These are phyloP conservation scores for Pythium volutum DNA, from an alignment of 352 stramenopile genomes.

Conservation along the genomic window DNA sequence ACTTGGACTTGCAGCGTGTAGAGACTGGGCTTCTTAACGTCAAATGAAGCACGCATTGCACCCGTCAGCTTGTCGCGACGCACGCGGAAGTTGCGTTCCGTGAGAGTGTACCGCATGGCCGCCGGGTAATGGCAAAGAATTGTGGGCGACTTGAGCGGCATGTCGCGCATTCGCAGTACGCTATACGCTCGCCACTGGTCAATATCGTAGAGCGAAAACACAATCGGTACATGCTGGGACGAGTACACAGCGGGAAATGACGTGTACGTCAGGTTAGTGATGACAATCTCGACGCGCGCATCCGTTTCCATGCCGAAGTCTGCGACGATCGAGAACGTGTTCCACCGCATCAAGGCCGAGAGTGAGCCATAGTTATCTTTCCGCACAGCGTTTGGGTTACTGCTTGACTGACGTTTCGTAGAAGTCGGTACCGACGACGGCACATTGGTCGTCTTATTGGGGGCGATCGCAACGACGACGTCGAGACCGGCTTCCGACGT, in stretches of 20 bases:
- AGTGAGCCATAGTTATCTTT: conserved; percentile 13
- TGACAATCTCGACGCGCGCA: conserved; percentile 38
- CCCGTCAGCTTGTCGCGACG: background rate
- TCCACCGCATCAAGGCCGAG: conserved; percentile 43
- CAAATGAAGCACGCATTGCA: conserved; percentile 24
- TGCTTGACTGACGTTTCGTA: background rate
- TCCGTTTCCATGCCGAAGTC: conserved; percentile 57
- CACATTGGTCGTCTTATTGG: background rate
- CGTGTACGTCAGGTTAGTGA: conserved; percentile 31
- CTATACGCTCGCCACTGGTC: conserved; percentile 63
- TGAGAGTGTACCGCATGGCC: conserved; percentile 42
- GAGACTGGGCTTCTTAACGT: conserved; percentile 40
- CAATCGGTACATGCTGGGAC: conserved; percentile 34
- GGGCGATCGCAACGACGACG: background rate
- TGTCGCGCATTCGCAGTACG: conserved; percentile 54
- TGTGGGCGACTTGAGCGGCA: conserved; percentile 49
- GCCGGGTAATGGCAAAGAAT: conserved; percentile 64
- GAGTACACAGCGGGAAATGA: conserved; percentile 10
- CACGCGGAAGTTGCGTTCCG: conserved; percentile 12
- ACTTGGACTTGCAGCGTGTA: conserved; percentile 66
- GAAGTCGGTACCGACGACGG: conserved; percentile 3
- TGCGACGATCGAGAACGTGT: conserved; percentile 54
- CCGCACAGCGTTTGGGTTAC: background rate
- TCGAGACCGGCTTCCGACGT: conserved; percentile 2
- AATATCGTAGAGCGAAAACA: conserved; percentile 57